Base-by-base conservation (phyloP, 2,329 filamentous ascomycete species). In the Rachicladosporium sp. region DNA sequence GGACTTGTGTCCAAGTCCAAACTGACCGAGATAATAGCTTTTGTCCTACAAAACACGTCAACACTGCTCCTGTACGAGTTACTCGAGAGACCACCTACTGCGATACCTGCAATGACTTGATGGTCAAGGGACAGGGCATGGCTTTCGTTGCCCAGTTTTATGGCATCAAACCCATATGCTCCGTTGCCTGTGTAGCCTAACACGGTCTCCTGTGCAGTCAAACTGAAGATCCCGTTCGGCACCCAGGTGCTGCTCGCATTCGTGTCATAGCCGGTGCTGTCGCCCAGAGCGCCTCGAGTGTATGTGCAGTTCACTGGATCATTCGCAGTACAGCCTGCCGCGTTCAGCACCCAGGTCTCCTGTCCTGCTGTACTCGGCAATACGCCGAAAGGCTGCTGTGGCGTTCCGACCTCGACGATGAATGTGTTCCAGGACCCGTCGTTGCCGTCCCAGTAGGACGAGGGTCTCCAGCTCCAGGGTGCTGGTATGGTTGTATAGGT, bases 181-280 rank as follows among this genome's bases (percentile, higher is more conserved):
- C 51, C 51, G 29, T 51, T 45, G 29, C 57, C 57, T 40, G 56
- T 53, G 56, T 54, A 60, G 31, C 57, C 59, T 15, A 62, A 43
- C 57, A 27, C 49, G 50, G 29, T 49, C 36, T 3, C 51, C 55
- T 27, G 38, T 45, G 8, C 49, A 50, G 34, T 56, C 52, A 37
- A 53, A 60, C 3, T 70, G 72, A 6, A 80, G 61, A 43, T 76
- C 71, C 13, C 58, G 51, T 46, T 71, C 66, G 21, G 80, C 61
- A 35, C 74, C 76, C 30, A 82, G 64, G 46, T 74, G 63, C 66
- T 71, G 83, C 30, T 67, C 67, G 32, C 77, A 79, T 36, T 80
- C 65, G 71, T 71, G 9, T 62, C 63, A 2, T 79, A 83, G 32
- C 64, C 53, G 10, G 60, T 62, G 6, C 65, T 60, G 41, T 72